Evolutionary conservation across 2,329 filamentous ascomycete species (phyloP), one percentile per base, ranked within the genome.

Genomic region (Sarocladiaceae sp.): DNA sequence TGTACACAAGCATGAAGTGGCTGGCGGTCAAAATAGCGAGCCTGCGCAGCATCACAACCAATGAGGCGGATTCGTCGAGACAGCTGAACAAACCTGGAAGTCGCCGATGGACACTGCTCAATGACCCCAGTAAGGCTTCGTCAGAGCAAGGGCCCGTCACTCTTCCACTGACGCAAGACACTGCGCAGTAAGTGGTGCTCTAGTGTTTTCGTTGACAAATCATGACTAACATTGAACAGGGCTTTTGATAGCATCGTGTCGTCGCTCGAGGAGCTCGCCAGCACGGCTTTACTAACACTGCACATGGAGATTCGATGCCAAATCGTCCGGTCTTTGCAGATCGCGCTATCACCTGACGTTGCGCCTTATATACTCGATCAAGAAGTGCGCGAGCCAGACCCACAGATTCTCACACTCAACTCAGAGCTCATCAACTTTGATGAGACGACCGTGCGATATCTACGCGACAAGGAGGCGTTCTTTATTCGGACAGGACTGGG

Each of bases 1-100:
- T 99, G 31, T 95, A 96, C 68, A 97, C 92, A 48, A 97, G 92
- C 73, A 96, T 97, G 90, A 94, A 95, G 75, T 99, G 94, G 94
- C 82, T 99, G 31, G 85, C 88, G 18, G 86, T 86, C 59, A 94
- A 93, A 70, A 84, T 96, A 37, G 74, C 79, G n/a, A 78, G 88
- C 53, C 77, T 99, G 51, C 83, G 94, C 37, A 86, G 93, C 63
- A 90, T 97, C 61, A 93, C 89, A 18, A 77, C 80, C 50, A 83
- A 87, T 55, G 83, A 88, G 42, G 80, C 82, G 33, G 83, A 90
- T 66, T 83, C 83, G 28, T 79, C 83, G 57, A 71, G 77, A 37
- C 76, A 77, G 33, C 60, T 82, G 46, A 70, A 76, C 13, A 77
- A 75, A 55, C 67, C 79, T 60, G 82, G 87, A 54, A 84, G 80